These are phyloP conservation scores for Peronospora belbahrii DNA, from an alignment of 352 stramenopile species.

Conservation along the genomic window DNA sequence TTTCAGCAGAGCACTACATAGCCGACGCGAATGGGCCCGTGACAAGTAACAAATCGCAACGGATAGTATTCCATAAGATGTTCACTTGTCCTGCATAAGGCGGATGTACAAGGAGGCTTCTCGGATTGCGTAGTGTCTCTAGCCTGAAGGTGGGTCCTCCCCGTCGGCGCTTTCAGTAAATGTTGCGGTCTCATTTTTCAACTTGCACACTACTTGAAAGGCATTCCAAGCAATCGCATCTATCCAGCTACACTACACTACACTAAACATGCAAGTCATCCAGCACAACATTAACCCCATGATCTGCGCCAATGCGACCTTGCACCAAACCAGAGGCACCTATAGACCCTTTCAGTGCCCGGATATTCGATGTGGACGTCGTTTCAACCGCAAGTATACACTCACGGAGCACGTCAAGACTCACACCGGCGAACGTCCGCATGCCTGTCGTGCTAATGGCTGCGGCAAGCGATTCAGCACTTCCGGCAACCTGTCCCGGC, in stretches of 20 bases:
- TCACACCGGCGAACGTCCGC: slow-evolving; percentile 50
- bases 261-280: slow-evolving; percentile 12
- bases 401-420: slow-evolving; percentile 73
- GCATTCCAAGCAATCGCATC: not conserved
- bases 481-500: slow-evolving; percentile 39
- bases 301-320: slow-evolving; percentile 5
- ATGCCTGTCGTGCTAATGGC: slow-evolving; percentile 27
- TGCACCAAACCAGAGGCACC: slow-evolving; percentile 17
- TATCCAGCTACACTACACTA: no score
- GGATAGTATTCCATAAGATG: slow-evolving; percentile 18
- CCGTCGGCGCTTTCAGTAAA: no score
- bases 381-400: slow-evolving; percentile 64
- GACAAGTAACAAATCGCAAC: slow-evolving; percentile 27
- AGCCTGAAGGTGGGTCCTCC: no score
- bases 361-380: slow-evolving; percentile 31
- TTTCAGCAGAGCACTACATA: no score
- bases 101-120: not conserved
- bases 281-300: slow-evolving; percentile 16
- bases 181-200: slow-evolving; percentile 18
- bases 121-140: slow-evolving; percentile 8
- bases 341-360: slow-evolving; percentile 36
- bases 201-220: slow-evolving; percentile 15
- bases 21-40: slow-evolving; percentile 6
- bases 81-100: slow-evolving; percentile 18
- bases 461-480: slow-evolving; percentile 49